Conservation (phyloP, 208 protist species). For the Crithidia sp. region DNA sequence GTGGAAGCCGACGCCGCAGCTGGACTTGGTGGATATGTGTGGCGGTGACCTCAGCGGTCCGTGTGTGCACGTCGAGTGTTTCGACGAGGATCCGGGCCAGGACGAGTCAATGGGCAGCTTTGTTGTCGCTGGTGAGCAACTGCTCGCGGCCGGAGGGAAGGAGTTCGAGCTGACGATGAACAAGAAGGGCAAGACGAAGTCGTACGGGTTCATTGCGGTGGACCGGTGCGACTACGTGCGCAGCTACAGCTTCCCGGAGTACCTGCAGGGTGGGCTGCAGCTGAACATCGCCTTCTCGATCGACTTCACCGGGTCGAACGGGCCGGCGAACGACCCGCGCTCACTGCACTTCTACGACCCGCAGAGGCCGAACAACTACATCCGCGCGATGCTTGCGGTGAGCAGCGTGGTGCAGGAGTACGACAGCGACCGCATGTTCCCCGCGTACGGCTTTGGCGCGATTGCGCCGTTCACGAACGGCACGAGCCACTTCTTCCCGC, state of each 20-base stretch:
- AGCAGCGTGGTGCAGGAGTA: conserved; percentile 54
- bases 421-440: conserved; percentile 54
- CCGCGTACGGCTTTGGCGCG: conserved; percentile 52
- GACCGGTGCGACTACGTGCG: conserved; percentile 18
- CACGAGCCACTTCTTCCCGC: conserved; percentile 63
- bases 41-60: conserved; percentile 26
- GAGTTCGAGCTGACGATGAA: conserved; percentile 29
- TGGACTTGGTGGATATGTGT: conserved; percentile 40
- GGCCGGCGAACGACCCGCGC: conserved; percentile 40
- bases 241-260: conserved; percentile 60
- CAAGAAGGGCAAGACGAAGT: conserved; percentile 38
- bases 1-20: conserved; percentile 33
- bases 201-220: conserved; percentile 38
- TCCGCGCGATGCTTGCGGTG: conserved; percentile 53
- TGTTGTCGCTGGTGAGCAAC: conserved; percentile 24
- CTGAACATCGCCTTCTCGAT: conserved; percentile 75
- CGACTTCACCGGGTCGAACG: conserved; percentile 81
- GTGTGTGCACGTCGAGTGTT: conserved; percentile 37
- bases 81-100: conserved; percentile 17
- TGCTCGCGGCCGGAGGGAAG: conserved; percentile 6
- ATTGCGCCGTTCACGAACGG: conserved; percentile 38
- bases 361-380: conserved; percentile 41
- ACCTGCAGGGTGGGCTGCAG: conserved; percentile 50
- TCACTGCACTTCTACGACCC: conserved; percentile 68
- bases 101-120: conserved; percentile 34